Evolutionary conservation across 2,329 filamentous ascomycete species (phyloP).

Genomic region (Penicillium expansum): DNA sequence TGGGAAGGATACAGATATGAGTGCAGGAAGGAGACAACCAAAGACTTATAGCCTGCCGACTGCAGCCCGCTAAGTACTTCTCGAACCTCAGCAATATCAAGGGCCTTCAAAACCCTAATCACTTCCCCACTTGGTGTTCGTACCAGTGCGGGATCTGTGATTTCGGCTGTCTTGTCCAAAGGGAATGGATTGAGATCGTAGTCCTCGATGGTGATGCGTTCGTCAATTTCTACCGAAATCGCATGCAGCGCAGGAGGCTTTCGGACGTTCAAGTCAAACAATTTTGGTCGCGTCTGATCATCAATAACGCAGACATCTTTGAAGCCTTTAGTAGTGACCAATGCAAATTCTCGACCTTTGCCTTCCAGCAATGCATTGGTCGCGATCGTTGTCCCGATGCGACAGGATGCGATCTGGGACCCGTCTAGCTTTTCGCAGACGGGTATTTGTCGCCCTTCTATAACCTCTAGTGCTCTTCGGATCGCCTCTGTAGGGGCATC

Average conservation of each 20-base stretch:
- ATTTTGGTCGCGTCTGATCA: not conserved
- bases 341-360: not conserved
- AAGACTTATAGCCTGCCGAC: not conserved
- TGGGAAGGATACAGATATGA: not conserved
- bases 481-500: not conserved
- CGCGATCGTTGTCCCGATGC: not conserved
- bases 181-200: not conserved
- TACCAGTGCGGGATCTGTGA: not conserved
- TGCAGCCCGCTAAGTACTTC: not conserved
- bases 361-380: not conserved
- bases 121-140: not conserved
- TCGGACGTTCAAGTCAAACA: not conserved
- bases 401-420: not conserved
- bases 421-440: not conserved
- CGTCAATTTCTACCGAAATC: not conserved
- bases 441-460: not conserved
- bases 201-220: not conserved
- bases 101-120: not conserved
- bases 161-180: not conserved
- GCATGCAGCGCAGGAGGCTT: not conserved
- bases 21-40: not conserved
- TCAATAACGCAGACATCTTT: not conserved
- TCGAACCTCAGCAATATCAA: not conserved
- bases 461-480: not conserved
- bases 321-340: not conserved